Evolutionary conservation across 2,329 filamentous ascomycete species (phyloP), one percentile per base, ranked within the genome.

Genomic region (Fusarium foetens): DNA sequence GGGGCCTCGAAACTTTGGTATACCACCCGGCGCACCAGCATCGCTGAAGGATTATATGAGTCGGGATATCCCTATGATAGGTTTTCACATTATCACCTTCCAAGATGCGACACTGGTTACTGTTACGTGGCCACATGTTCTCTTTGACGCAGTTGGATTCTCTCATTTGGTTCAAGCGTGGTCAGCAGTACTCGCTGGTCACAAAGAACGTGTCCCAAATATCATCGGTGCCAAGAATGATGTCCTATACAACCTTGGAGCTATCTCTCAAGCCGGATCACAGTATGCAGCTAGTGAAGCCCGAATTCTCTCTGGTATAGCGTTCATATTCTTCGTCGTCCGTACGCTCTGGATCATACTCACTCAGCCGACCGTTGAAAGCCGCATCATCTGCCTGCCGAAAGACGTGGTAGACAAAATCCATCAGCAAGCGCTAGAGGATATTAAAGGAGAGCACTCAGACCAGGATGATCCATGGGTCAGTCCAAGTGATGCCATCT

Each of bases 11-110:
- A 16, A 35, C 5, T 41, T 35, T 10, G 29, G 12, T 1, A 4
- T 60, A 23, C 31, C 23, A 5, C 29, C 42, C 0, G 21, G 11
- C 7, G 11, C 36, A 7, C 42, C 54, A 0, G 2, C 4, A 10
- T n/a, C 29, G 1, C 43, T 49, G 5, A 42, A 49, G 6, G 21
- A 60, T 10, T 49, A 25, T 12, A 63, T 23, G 1, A 16, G 2
- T 9, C 27, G 17, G 3, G 36, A 63, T 29, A 11, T 25, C 0
- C 29, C 60, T 0, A 38, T 51, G 21, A 23, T 60, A 8, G 14
- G 29, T 10, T 13, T 63, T 4, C 19, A 43, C 8, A 23, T 63
- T 0, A 19, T 35, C 4, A 42, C 29, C 0, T 63, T 43, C 0
- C 23, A n/a, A 6, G 43, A 63, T 0, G 43, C 43, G 2, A 43